Percentiles rank a stretch among this genome's conserved stretches.
These are phyloP conservation scores for Quercus wislizeni DNA, from an alignment of 306 rosid species.

Conservation along the genomic window DNA sequence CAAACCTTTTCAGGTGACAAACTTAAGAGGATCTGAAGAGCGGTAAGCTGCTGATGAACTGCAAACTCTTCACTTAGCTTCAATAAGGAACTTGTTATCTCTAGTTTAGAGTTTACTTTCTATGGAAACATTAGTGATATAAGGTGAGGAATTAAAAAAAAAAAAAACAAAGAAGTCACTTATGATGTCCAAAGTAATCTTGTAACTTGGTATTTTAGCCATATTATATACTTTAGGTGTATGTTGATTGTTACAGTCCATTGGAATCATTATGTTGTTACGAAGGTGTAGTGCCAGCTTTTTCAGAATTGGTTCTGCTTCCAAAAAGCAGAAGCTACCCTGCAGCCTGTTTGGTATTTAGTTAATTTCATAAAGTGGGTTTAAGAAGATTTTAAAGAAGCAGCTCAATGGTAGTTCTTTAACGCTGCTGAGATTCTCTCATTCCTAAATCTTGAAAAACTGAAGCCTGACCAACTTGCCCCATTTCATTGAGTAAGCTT, in stretches of 20 bases:
- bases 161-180: not conserved
- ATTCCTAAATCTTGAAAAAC: not conserved
- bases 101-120: not conserved
- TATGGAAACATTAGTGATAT: not conserved
- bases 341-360: not conserved
- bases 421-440: not conserved
- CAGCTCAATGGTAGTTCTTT: not conserved
- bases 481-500: not conserved
- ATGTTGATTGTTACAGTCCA: not conserved
- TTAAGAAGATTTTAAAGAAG: not conserved
- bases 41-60: constrained; percentile 46
- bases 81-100: not conserved
- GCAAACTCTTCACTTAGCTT: constrained; percentile 10
- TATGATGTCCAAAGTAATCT: not conserved
- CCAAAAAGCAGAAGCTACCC: not conserved
- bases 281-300: not conserved
- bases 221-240: not conserved
- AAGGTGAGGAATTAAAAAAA: not conserved
- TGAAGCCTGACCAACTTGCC: not conserved
- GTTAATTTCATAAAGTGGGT: not conserved
- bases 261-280: not conserved
- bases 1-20: constrained; percentile 49
- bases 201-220: not conserved
- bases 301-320: not conserved
- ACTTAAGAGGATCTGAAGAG: constrained; percentile 46